Evolutionary conservation across 257 asterid genomes (phyloP), one percentile per base, ranked within the genome.

Genomic region (Nicotiana sylvestris): DNA sequence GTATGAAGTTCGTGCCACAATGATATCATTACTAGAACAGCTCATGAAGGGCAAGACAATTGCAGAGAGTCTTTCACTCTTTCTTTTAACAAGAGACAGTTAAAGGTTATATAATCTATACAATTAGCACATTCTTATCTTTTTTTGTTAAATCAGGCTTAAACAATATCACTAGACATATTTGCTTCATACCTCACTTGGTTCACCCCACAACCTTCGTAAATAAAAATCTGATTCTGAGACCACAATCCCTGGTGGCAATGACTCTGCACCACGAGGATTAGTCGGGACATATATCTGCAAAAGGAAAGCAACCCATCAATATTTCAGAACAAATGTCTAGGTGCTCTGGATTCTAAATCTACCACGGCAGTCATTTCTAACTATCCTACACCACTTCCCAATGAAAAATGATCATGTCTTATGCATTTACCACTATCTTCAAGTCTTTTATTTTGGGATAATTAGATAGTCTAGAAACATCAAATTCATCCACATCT

Each of bases 181-280:
- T 51, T 76, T 27, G 80, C 61, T 29, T 69, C 64, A 80, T 87
- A 95, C 99, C 97, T 92, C 97, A 76, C 93, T 90, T 81, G 99
- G 99, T 84, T 97, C 98, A 87, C 99, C 99, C 99, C 99, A 97
- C 87, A 97, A 92, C 86, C 98, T 91, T 83, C 99, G 92, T 83
- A 87, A 88, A 88, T 89, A 95, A 81, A 97, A 89, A 88, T 97
- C 99, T 43, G 99, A 82, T 85, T 97, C 94, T 25, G 98, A 79
- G 77, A 94, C 99, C 84, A 97, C 93, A 82, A 97, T 97, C 82
- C 97, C 98, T 7, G 99, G 98, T 16, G 99, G 98, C 86, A 97
- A 91, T 65, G 98, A 85, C 86, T 97, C 97, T n/a, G 99, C 98
- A 84, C 99, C 99, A 65, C 91, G 98, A 67, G 99, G 99, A 87